These are phyloP conservation scores for sunflower (Helianthus annuus) DNA, from an alignment of 129 eudicot genomes.

Conservation along the genomic window DNA sequence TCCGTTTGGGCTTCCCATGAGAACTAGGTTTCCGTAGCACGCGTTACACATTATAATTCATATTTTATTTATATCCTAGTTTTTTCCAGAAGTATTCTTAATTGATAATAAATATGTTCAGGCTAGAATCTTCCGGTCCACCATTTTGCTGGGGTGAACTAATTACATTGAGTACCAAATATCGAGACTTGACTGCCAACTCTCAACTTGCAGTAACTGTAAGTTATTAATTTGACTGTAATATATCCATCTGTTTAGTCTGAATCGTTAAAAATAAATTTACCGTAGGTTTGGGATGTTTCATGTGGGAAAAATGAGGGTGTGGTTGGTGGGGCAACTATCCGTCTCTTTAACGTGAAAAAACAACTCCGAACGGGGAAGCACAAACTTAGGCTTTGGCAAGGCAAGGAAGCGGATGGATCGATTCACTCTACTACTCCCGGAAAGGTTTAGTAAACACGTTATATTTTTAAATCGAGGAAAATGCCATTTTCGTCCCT, in stretches of 20 bases:
- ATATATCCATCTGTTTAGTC: neutral
- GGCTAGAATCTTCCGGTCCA: slow-evolving; percentile 87
- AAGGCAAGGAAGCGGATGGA: slow-evolving; percentile 93
- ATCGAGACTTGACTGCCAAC: slow-evolving; percentile 86
- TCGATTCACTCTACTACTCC: slow-evolving; percentile 85
- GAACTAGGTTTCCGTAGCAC: slow-evolving; percentile 63
- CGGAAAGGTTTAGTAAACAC: slow-evolving; percentile 68
- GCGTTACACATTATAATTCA: neutral
- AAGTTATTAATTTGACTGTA: slow-evolving; percentile 26
- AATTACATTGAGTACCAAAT: slow-evolving; percentile 89
- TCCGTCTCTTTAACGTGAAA: slow-evolving; percentile 85
- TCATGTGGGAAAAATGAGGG: slow-evolving; percentile 85
- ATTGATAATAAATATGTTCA: slow-evolving; percentile 33
- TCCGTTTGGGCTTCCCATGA: slow-evolving; percentile 97
- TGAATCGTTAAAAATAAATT: slow-evolving; percentile 26
- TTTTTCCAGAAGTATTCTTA: neutral
- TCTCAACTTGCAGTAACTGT: slow-evolving; percentile 89
- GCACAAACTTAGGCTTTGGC: slow-evolving; percentile 98
- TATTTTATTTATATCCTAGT: neutral
- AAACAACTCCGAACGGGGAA: slow-evolving; percentile 94
- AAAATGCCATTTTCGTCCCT: too few species aligned
- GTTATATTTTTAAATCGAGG: neutral
- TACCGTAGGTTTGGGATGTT: slow-evolving; percentile 79
- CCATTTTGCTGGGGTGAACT: slow-evolving; percentile 93
- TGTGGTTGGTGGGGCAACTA: slow-evolving; percentile 94